Evolutionary conservation across 768 basidiomycete genomes (phyloP).

Genomic region (Psilocybe azurescens): DNA sequence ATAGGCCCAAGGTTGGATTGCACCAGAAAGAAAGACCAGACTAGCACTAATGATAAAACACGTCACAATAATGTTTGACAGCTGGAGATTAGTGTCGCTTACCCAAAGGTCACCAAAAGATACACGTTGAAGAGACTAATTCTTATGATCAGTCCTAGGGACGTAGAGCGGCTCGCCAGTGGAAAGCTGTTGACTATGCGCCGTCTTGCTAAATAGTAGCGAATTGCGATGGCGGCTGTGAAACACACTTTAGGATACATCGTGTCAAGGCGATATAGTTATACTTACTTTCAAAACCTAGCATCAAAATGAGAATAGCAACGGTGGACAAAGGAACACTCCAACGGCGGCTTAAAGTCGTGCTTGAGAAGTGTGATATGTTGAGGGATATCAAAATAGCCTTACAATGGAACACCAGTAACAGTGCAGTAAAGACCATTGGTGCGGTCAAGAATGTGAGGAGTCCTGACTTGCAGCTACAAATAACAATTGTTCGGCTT

Average conservation of each 20-base stretch:
- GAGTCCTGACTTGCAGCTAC: conserved; percentile 25
- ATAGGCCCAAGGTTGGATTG: conserved; percentile 39
- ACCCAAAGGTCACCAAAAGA: conserved; percentile 49
- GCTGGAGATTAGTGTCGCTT: conserved; percentile 16
- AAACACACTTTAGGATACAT: background rate
- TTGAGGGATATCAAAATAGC: conserved; percentile 1
- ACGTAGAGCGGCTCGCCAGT: conserved; percentile 40
- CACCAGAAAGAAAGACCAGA: conserved; percentile 39
- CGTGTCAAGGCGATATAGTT: background rate
- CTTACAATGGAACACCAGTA: conserved; percentile 41
- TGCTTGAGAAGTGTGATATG: background rate
- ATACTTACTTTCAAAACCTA: conserved; percentile 49
- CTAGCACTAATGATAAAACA: conserved; percentile 35
- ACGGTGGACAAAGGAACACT: conserved; percentile 52
- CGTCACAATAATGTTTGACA: background rate
- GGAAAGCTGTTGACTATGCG: conserved; percentile 45
- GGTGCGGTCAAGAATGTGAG: conserved; percentile 28
- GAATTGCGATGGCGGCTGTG: conserved; percentile 47
- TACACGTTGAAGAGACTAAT: conserved; percentile 50
- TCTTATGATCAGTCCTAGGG: conserved; percentile 42
- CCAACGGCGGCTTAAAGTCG: conserved; percentile 28
- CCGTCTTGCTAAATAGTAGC: conserved; percentile 46
- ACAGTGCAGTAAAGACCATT: conserved; percentile 60
- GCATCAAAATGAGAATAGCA: conserved; percentile 40
- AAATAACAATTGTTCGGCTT: background rate